phyloP scores from a whole-genome alignment of 306 rosid species.

The Neltuma alba region DNA sequence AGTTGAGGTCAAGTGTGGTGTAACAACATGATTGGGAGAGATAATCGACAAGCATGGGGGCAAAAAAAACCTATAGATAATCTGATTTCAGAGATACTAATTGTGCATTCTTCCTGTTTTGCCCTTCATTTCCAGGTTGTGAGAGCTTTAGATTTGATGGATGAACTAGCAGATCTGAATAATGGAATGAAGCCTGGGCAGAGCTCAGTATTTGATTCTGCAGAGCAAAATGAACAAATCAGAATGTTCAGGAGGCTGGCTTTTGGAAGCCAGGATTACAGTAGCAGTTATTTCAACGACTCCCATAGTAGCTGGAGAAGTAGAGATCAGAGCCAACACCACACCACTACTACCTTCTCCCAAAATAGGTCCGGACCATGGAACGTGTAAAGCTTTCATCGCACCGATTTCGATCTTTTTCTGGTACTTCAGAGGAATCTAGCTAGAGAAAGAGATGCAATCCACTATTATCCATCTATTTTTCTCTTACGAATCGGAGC shows the following conservation, averaged over 20 bases:
- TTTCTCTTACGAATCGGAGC: too few relatives aligned
- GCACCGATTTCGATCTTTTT: background rate
- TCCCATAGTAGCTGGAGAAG: slow-evolving; percentile 85
- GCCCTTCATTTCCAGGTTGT: slow-evolving; percentile 59
- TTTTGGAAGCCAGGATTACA: slow-evolving; percentile 80
- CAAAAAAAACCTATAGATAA: background rate
- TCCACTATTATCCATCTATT: background rate
- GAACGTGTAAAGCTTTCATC: slow-evolving; percentile 49
- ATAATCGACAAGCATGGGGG: background rate
- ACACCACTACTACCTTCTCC: slow-evolving; percentile 42
- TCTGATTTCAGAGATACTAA: slow-evolving; percentile 26
- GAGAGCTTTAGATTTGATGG: slow-evolving; percentile 86
- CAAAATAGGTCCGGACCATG: slow-evolving; percentile 59
- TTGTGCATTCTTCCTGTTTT: slow-evolving; percentile 7
- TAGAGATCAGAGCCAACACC: slow-evolving; percentile 49
- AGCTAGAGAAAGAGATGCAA: too few relatives aligned
- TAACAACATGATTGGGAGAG: background rate
- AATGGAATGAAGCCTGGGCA: slow-evolving; percentile 96
- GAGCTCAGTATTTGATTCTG: slow-evolving; percentile 76
- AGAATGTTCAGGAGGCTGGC: slow-evolving; percentile 94
- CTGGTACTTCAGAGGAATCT: background rate
- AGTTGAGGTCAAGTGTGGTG: background rate
- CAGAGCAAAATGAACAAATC: slow-evolving; percentile 80
- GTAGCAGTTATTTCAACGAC: slow-evolving; percentile 55
- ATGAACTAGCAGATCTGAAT: slow-evolving; percentile 74